Evolutionary conservation across 176 grass and related monocot genomes (phyloP).

Genomic region (Cymbopogon citratus): DNA sequence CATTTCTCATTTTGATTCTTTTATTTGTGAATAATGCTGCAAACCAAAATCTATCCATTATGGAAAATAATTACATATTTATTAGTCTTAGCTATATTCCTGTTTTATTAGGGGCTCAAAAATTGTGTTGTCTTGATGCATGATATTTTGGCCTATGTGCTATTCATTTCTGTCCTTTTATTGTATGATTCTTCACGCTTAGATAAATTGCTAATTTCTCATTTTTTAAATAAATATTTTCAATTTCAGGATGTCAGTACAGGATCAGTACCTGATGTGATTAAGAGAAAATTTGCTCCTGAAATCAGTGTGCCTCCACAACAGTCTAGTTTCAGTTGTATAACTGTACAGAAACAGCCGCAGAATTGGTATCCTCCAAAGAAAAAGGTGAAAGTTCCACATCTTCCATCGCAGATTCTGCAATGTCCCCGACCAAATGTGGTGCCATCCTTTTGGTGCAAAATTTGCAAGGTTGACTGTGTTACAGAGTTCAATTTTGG

Average conservation of each 20-base stretch:
- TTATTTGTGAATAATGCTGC: background rate
- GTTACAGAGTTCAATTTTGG: conserved; percentile 63
- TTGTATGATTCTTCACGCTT: background rate
- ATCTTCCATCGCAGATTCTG: conserved; percentile 14
- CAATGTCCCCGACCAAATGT: conserved; percentile 38
- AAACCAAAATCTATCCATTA: background rate
- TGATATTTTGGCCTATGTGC: background rate
- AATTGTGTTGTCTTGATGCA: background rate
- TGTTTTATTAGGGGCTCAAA: background rate
- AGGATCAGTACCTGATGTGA: conserved; percentile 24
- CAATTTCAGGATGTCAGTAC: conserved; percentile 21
- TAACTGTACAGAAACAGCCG: background rate
- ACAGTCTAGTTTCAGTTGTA: conserved; percentile 7
- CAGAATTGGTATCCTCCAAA: conserved; percentile 29
- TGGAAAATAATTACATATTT: background rate
- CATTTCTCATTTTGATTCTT: background rate
- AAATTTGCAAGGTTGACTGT: conserved; percentile 73
- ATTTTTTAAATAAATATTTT: conserved; percentile 1
- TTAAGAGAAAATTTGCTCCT: conserved; percentile 23
- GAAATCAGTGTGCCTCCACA: conserved; percentile 11
- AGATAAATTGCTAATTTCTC: background rate
- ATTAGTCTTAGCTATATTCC: background rate
- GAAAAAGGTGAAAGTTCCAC: conserved; percentile 42
- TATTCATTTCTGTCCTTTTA: no score
- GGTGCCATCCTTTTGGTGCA: conserved; percentile 59